Percentiles rank a stretch among this genome's conserved stretches.
These are phyloP conservation scores for Pythium rishiriense DNA, from an alignment of 352 stramenopile genomes.

Conservation along the genomic window DNA sequence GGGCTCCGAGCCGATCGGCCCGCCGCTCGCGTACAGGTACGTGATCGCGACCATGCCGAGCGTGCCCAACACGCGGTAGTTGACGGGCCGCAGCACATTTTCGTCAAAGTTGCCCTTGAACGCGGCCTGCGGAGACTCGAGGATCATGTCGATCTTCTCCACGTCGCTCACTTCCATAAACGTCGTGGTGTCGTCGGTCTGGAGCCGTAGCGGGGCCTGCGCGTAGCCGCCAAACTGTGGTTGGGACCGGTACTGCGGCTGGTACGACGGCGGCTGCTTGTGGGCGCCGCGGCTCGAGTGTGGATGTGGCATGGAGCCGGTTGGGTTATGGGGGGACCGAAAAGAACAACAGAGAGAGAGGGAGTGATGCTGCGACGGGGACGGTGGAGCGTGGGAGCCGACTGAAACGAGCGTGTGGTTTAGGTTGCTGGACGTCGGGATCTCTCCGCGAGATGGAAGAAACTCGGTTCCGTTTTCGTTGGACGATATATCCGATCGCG, in stretches of 20 bases:
- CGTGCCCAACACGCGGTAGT: slow-evolving; percentile 30
- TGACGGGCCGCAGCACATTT: slow-evolving; percentile 8
- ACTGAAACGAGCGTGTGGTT: background rate
- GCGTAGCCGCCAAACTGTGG: slow-evolving; percentile 7
- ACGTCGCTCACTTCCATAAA: slow-evolving; percentile 29
- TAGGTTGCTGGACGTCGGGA: background rate
- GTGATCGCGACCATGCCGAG: slow-evolving; percentile 33
- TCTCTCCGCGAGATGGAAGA: background rate
- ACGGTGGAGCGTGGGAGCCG: background rate
- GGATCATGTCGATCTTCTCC: slow-evolving; percentile 37
- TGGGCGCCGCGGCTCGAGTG: background rate
- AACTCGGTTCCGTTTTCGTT: background rate
- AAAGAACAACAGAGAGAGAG: background rate
- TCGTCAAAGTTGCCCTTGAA: slow-evolving; percentile 30
- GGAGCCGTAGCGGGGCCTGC: slow-evolving; percentile 3
- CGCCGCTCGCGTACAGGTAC: slow-evolving; percentile 32
- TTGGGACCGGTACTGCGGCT: background rate
- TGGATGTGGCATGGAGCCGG: slow-evolving; percentile 10
- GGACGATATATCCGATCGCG: slow-evolving; percentile 1
- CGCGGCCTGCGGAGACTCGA: slow-evolving; percentile 25
- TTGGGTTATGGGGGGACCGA: no score
- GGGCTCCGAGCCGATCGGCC: slow-evolving; percentile 45
- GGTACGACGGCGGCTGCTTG: background rate
- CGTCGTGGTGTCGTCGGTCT: slow-evolving; percentile 17
- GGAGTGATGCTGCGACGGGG: background rate